Base-by-base conservation (phyloP, 1,284 basidiomycete species). In the Trichosporon sp. region DNA sequence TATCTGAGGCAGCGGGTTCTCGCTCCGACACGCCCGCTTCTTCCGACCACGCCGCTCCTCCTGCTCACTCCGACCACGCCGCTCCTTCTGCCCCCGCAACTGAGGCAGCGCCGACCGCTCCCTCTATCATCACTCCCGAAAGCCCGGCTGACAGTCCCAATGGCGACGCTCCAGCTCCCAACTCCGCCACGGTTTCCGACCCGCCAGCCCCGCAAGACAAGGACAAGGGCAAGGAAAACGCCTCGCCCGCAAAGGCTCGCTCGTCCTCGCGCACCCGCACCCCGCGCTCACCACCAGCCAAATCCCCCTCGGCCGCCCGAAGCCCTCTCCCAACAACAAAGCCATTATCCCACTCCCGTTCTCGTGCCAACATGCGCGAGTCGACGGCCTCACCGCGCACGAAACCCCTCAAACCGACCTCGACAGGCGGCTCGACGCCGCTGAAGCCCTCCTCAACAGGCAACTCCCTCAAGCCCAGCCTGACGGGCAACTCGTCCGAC, bases 401-500 rank as follows among this genome's bases (percentile, higher is more conserved):
- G 49, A 31, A 4, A 16, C 61, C 61, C 36, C 49, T 44, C 21
- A 40, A 21, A 52, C 59, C 58, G 3, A 63, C 58, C 4, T 58
- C 62, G 11, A 63, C 40, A 31, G n/a, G n/a, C n/a, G n/a, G n/a
- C n/a, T n/a, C n/a, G n/a, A n/a, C n/a, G n/a, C n/a, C n/a, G n/a
- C 54, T 64, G 9, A 27, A 36, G 31, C 14, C 59, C 37, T 49
- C 62, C 10, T 54, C 36, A 2, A 56, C 58, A 4, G 58, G 49
- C 25, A 21, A 29, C 40, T n/a, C n/a, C n/a, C n/a, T n/a, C n/a
- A n/a, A n/a, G n/a, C n/a, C n/a, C n/a, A n/a, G n/a, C n/a, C n/a
- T n/a, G n/a, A 33, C 25, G 27, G 16, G 11, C 27, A 27, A 27
- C 25, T 27, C 25, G 25, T 44, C 40, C 19, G 40, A 44, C 19